These are phyloP conservation scores for Xerocomus minutiporus DNA, from an alignment of 1,284 basidiomycete genomes.

Conservation along the genomic window DNA sequence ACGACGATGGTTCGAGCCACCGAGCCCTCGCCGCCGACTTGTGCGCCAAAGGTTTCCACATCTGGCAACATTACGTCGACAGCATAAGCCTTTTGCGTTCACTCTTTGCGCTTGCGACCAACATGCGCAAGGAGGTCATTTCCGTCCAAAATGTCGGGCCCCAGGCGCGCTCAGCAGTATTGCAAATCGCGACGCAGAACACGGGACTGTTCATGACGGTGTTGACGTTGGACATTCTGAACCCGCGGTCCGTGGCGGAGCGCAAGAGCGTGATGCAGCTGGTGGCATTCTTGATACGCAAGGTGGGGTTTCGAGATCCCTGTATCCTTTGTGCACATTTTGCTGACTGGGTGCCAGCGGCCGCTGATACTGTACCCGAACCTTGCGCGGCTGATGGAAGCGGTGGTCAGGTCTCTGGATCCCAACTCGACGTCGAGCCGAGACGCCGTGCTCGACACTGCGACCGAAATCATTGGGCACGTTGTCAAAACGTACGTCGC, in stretches of 20 bases:
- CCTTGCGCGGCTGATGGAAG: constrained; percentile 86
- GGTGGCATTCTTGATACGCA: constrained; percentile 90
- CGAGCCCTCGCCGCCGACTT: constrained; percentile 83
- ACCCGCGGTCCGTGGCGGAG: constrained; percentile 73
- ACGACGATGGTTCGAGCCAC: constrained; percentile 63
- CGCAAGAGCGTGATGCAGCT: constrained; percentile 89
- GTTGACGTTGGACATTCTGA: constrained; percentile 84
- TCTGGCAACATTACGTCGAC: constrained; percentile 94
- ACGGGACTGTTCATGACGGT: constrained; percentile 96
- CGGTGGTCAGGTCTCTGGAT: constrained; percentile 94
- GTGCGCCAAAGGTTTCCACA: constrained; percentile 83
- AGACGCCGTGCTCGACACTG: constrained; percentile 85
- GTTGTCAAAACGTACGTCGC: constrained; percentile 66
- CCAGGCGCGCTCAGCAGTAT: constrained; percentile 75
- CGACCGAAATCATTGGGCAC: constrained; percentile 89
- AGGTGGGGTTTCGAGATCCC: constrained; percentile 44
- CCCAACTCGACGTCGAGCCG: constrained; percentile 81
- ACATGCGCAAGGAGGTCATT: constrained; percentile 63
- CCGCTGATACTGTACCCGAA: constrained; percentile 84
- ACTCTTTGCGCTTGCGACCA: constrained; percentile 80
- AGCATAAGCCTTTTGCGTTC: constrained; percentile 85
- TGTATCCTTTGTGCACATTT: neutral
- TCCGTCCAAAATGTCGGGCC: constrained; percentile 55
- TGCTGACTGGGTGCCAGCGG: constrained; percentile 44
- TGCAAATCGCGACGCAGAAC: constrained; percentile 81